These are phyloP conservation scores for Micractinium sp. DNA, from an alignment of 139 green algal species.

Conservation along the genomic window DNA sequence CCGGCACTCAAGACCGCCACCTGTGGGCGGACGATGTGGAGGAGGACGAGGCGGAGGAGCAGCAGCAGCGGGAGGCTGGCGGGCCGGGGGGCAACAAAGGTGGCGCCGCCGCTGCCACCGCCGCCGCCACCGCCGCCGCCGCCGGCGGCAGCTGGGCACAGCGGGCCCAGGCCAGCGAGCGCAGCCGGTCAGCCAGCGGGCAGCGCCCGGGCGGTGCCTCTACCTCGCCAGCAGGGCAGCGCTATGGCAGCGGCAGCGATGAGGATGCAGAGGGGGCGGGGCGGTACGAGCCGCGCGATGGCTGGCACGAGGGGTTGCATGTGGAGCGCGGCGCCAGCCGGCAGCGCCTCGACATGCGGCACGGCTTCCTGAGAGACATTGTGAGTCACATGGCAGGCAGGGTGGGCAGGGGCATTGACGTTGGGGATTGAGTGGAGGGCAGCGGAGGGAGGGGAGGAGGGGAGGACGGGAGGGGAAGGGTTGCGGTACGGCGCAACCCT, in stretches of 20 bases:
- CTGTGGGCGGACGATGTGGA: constrained; percentile 28
- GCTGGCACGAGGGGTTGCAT: constrained; percentile 18
- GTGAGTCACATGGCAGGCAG: constrained; percentile 17
- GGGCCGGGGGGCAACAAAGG: neutral
- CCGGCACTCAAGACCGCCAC: neutral
- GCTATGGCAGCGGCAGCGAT: neutral
- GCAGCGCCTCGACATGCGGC: constrained; percentile 27
- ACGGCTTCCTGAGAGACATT: constrained; percentile 39
- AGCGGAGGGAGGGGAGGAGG: too few species aligned
- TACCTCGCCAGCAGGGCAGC: neutral
- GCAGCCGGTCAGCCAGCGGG: too few species aligned
- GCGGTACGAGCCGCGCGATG: constrained; percentile 12
- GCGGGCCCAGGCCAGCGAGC: neutral
- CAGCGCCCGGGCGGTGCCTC: too few species aligned
- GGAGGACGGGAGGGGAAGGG: too few species aligned
- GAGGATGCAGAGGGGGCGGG: neutral
- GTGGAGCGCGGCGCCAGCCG: constrained; percentile 9
- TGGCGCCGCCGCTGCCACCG: neutral
- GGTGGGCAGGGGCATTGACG: neutral
- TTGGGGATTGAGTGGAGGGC: too few species aligned
- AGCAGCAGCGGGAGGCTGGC: neutral
- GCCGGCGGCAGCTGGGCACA: neutral
- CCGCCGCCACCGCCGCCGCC: neutral
- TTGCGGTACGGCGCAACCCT: too few species aligned
- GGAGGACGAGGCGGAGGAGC: constrained; percentile 28